Evolutionary conservation across 805 yeast genomes (phyloP).

Genomic region (Barnettozyma sucrosica): DNA sequence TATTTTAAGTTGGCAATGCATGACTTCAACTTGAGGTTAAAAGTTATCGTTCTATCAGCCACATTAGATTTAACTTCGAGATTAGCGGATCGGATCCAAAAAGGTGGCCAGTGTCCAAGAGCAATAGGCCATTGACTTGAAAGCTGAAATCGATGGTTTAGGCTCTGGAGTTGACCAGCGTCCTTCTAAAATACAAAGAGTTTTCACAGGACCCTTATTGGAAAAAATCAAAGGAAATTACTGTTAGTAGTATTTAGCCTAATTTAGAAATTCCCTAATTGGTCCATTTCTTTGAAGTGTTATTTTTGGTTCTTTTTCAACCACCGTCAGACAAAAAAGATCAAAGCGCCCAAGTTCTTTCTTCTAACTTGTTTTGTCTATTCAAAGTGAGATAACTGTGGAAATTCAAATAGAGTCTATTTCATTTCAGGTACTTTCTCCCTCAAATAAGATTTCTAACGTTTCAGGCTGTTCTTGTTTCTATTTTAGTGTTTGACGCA

Average conservation of each 20-base stretch:
- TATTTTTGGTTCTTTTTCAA: background rate
- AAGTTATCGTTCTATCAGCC: no score
- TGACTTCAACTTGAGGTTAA: no score
- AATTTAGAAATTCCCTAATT: background rate
- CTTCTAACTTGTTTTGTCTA: no score
- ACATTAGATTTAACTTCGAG: no score
- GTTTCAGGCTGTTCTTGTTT: background rate
- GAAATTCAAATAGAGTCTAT: background rate
- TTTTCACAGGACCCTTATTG: background rate
- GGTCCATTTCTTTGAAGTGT: background rate
- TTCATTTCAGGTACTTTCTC: background rate
- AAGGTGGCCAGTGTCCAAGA: no score
- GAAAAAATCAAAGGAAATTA: background rate
- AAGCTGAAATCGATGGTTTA: no score
- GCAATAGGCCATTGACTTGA: no score
- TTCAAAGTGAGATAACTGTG: background rate
- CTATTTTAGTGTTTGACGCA: background rate
- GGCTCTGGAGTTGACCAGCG: no score
- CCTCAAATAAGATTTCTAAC: no score
- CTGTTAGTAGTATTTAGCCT: background rate
- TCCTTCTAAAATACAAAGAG: no score
- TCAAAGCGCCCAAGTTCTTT: background rate
- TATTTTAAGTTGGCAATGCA: no score
- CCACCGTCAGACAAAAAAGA: background rate
- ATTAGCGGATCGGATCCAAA: no score